phyloP scores from a whole-genome alignment of 2,329 filamentous ascomycete genomes.

The Rhinocladiella mackenziei region DNA sequence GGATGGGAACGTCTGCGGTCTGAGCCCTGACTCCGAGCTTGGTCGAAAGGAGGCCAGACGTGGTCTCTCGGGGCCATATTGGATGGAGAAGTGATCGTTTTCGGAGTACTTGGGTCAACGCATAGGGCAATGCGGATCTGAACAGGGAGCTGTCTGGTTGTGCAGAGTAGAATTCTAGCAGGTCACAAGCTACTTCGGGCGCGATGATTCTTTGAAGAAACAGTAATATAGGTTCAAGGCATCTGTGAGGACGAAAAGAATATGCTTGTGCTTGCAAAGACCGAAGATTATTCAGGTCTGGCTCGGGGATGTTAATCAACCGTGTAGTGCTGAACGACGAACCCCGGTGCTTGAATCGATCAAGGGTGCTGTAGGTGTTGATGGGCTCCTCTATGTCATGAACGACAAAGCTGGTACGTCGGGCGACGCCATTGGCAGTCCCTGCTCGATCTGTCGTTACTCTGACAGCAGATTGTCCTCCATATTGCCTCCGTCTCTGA shows the following conservation, averaged over 20 bases:
- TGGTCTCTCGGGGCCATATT: slow-evolving; percentile 39
- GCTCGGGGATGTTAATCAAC: too few species aligned
- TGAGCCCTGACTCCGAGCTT: slow-evolving; percentile 50
- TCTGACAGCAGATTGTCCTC: too few species aligned
- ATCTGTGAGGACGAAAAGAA: slow-evolving; percentile 37
- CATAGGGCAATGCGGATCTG: slow-evolving; percentile 45
- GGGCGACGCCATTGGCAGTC: too few species aligned
- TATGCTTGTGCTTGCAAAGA: not conserved
- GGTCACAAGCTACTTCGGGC: slow-evolving; percentile 40
- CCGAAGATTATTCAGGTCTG: too few species aligned
- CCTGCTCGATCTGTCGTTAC: too few species aligned
- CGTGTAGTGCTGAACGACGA: too few species aligned
- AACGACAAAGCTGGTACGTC: too few species aligned
- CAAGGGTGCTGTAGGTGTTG: too few species aligned
- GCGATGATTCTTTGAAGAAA: slow-evolving; percentile 40
- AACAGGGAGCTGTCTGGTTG: slow-evolving; percentile 45
- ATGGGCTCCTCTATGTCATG: too few species aligned
- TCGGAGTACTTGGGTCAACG: slow-evolving; percentile 46
- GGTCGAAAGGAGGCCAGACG: slow-evolving; percentile 44
- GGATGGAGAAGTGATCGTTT: slow-evolving; percentile 43
- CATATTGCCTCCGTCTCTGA: too few species aligned
- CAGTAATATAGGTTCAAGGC: slow-evolving; percentile 42
- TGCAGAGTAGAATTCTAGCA: slow-evolving; percentile 48
- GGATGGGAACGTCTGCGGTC: slow-evolving; percentile 40
- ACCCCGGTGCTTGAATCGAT: too few species aligned